Base-by-base conservation (phyloP, 179 eudicot species). In the Monotropa hypopitys region DNA sequence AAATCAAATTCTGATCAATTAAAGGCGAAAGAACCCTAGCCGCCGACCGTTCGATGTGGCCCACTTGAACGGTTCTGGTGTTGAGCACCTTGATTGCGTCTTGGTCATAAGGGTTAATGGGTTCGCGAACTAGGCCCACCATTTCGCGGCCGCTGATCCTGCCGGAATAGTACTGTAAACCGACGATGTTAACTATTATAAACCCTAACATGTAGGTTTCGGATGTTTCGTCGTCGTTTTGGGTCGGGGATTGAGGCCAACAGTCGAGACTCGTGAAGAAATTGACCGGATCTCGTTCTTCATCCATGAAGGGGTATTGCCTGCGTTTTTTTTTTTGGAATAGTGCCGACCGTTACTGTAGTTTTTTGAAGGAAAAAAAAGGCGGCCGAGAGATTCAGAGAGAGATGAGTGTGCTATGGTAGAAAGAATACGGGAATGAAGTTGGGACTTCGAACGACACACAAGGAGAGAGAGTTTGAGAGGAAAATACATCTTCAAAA, bases 71-170 rank as follows among this genome's bases (percentile, higher is more conserved):
- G 0, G 89, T 85, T 1, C 92, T 78, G 28, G 84, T 91, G 76
- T 94, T 91, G 26, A 89, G 76, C 51, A 94, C 98, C 76, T 81
- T 90, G 56, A 94, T 94, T 32, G 98, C 97, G 82, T 92, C 87
- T 4, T 80, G 81, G 70, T 92, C 97, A 81, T 73, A 70, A 2
- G 80, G 74, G 47, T 92, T 94, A 26, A 88, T 46, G 4, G 94
- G 93, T 20, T 94, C 98, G 0, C 98, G 90, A 6, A 90, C 90
- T 23, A 94, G 73, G 59, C 90, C 92, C 35, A 94, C 98, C 84
- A 90, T 76, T 78, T 94, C 94, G 21, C 94, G 84, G 61, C 97
- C 97, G 50, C 84, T 86, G 40, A 92, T 86, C 1, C 76, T 73
- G 49, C 94, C 98, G 0, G 84, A 30, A 80, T 92, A 90, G 72